Evolutionary conservation across 805 yeast species (phyloP), one percentile per base, ranked within the genome.

Genomic region (Lipomyces oligophaga): DNA sequence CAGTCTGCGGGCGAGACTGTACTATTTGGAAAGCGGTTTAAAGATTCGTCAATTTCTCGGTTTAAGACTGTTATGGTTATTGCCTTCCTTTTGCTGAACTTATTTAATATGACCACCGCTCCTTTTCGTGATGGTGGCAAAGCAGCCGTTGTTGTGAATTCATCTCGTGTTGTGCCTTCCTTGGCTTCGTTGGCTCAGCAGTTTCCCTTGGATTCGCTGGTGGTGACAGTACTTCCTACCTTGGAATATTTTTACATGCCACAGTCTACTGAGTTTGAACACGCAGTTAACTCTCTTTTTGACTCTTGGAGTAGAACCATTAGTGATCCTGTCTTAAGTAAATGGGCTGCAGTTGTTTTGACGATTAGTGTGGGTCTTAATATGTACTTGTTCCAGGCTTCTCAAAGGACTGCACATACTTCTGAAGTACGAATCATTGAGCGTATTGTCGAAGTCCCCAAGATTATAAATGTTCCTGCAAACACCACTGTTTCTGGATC

Each of bases 311-410:
- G 86, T 49, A 63, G 62, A 47, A 85, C 89, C 16, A 82, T 89
- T 45, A 78, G 83, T 58, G 96, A 89, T 65, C 83, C 81, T 44
- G 70, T 86, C 52, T 76, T 88, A 56, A 80, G 93, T 52, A 89
- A 89, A 63, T 77, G 81, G 53, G 72, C 88, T 42, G 76, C 89
- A 36, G 73, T 84, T 52, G 80, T 79, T 8, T 78, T 89, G 50
- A 80, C 83, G 21, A 69, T 85, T 54, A 84, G 95, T 55, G 76
- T 86, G 45, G 80, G 83, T 4, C 80, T 85, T 54, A 93, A 93
- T 64, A 79, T 84, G 41, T 90, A 89, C 65, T 74, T 93, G 57
- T 75, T 90, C 64, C 86, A 87, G 60, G 93, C 86, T 47, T 83
- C 95, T n/a, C 63, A 60, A 49, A 31, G 33, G 34, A 34, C 38